Evolutionary conservation across 2,329 filamentous ascomycete genomes (phyloP), one percentile per base, ranked within the genome.

Genomic region (Hypoxylon sp.): DNA sequence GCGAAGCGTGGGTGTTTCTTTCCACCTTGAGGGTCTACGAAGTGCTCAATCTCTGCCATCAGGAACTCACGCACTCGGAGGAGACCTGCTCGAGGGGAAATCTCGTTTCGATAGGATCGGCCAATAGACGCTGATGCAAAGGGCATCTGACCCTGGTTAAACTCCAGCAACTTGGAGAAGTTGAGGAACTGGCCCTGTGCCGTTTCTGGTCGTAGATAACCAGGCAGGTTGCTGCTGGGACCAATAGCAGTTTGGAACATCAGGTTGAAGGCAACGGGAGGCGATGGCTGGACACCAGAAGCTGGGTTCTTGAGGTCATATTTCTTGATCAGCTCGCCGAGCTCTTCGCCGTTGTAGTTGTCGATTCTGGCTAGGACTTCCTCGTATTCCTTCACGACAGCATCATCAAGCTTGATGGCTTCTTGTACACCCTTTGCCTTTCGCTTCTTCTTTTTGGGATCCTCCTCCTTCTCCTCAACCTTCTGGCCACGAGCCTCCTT

Each of bases 21-120:
- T 74, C 91, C 91, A 68, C 91, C 86, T 67, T 94, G 81, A 7
- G 94, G 94, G 67, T 99, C 94, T 62, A 99, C 94, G 69, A 90
- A 99, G 73, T 99, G 94, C 78, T 99, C 94, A 64, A 99, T 96
- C 75, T 99, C 94, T 16, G 93, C 94, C 94, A 99, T 97, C 65
- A 97, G 76, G 76, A 99, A 97, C 73, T 99, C 94, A 65, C 94
- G 90, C 31, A 99, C 94, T 64, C 94, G 89, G 51, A 99, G 77
- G 29, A 99, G 85, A 74, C 94, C 94, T 59, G 90, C 84, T 47
- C 94, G 85, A 7, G 94, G 94, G 0, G 94, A 97, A 64, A 99
- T 97, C 70, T 99, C 94, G 71, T 99, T 99, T 66, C 94, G 86
- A 82, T 96, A 97, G 1, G 93, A 97, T 75, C 96, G 96, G 74